These are phyloP conservation scores for Vitis vinifera DNA, from an alignment of 164 flowering plant genomes.

Conservation along the genomic window ASM3070453v1 NC_081805.1:9507501-9508000, in stretches of 20 bases:
- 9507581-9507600: too few species aligned
- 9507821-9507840: slow-evolving; percentile 56
- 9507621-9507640: too few species aligned
- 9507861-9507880: slow-evolving; percentile 39
- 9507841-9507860: slow-evolving; percentile 66
- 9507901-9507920: slow-evolving; percentile 51
- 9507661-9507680: too few species aligned
- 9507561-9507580: too few species aligned
- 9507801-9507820: slow-evolving; percentile 50
- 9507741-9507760: slow-evolving; percentile 99
- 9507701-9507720: too few species aligned
- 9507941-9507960: slow-evolving; percentile 50
- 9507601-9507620: too few species aligned
- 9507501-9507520: too few species aligned
- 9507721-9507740: slow-evolving; percentile 31
- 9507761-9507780: slow-evolving; percentile 92
- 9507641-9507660: too few species aligned
- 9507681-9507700: too few species aligned
- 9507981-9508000: slow-evolving; percentile 50
- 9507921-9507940: slow-evolving; percentile 45
- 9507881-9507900: slow-evolving; percentile 56
- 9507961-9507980: slow-evolving; percentile 40
- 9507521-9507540: too few species aligned
- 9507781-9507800: slow-evolving; percentile 78
- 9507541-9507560: too few species aligned